Evolutionary conservation across 495 filamentous ascomycete genomes (phyloP), one percentile per base, ranked within the genome.

Genomic region (Aspergillus conjunctus): DNA sequence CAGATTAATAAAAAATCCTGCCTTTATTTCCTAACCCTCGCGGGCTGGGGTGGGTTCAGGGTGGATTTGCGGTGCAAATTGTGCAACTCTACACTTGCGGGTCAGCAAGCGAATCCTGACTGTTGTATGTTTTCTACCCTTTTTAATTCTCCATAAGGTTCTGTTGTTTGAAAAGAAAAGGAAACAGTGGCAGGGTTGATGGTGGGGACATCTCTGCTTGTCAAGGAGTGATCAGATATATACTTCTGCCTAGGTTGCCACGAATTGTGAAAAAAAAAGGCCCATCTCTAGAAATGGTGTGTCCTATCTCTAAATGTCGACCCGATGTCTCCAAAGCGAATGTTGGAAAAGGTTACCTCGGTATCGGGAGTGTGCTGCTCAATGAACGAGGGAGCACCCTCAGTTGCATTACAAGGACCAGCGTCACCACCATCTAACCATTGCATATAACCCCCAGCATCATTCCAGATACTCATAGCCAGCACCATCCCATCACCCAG

Each of bases 391-490:
- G 74, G 72, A 58, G 70, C 65, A 0, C 74, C 74, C 53, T 71
- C 68, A 0, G 69, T 76, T 14, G 64, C 65, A 60, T 79, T 85
- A 67, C 87, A 90, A 22, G 87, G 86, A 5, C 87, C 86, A 15
- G 81, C 74, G 59, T 61, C 71, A 9, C 73, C 76, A 46, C 77
- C 73, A 65, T 89, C 87, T 12, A 90, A 69, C 86, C 86, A 89
- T 41, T 77, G 77, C 87, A 89, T 88, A 67, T 78, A 82, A 2
- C 73, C 71, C 15, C 77, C 73, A 11, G 72, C 68, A 56, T 85
- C 85, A 70, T 83, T 85, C 87, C 87, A 89, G 57, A 90, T 79
- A 62, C 78, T 82, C 63, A 89, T 81, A 1, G 81, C 77, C 17
- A 89, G 67, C 2, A 88, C 85, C 87, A 91, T 90, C 2, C 87